Conservation (phyloP, 225 moss, liverwort and hornwort genomes). For the Polytrichum formosum region DNA sequence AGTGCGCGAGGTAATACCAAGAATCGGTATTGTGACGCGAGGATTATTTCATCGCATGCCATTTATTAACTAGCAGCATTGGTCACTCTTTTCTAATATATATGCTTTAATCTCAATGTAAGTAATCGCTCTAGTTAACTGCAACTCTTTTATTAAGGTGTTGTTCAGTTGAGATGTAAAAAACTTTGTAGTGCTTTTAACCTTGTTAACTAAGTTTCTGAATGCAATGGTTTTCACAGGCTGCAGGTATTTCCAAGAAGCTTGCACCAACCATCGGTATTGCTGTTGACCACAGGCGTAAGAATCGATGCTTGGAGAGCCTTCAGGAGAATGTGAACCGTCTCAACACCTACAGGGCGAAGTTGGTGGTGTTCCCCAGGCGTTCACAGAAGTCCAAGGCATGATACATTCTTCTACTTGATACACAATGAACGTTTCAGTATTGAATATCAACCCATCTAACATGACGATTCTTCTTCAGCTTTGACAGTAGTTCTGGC, state of each 20-base stretch:
- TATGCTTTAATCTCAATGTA: no score
- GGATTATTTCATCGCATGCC: no score
- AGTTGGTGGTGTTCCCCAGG: constrained; percentile 66
- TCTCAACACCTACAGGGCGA: constrained; percentile 62
- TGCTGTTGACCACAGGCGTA: constrained; percentile 68
- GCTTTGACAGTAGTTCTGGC: no score
- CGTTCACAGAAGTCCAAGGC: constrained; percentile 59
- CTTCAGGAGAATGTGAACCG: constrained; percentile 58
- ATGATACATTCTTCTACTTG: background rate
- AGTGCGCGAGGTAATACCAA: no score
- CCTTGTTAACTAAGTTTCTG: background rate
- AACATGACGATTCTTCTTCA: no score
- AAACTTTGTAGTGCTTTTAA: background rate
- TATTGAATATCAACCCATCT: no score
- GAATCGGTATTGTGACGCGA: no score
- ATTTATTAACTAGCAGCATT: no score
- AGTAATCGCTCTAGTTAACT: no score
- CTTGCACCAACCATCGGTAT: constrained; percentile 65
- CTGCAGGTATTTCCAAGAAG: constrained; percentile 59
- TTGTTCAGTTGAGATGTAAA: background rate
- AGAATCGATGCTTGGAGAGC: constrained; percentile 70
- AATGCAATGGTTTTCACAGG: constrained; percentile 11
- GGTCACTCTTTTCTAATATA: no score
- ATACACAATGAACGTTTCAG: no score
- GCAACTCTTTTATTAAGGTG: no score